phyloP scores from a whole-genome alignment of 257 asterid genomes.

The Solanum arcanum region DNA sequence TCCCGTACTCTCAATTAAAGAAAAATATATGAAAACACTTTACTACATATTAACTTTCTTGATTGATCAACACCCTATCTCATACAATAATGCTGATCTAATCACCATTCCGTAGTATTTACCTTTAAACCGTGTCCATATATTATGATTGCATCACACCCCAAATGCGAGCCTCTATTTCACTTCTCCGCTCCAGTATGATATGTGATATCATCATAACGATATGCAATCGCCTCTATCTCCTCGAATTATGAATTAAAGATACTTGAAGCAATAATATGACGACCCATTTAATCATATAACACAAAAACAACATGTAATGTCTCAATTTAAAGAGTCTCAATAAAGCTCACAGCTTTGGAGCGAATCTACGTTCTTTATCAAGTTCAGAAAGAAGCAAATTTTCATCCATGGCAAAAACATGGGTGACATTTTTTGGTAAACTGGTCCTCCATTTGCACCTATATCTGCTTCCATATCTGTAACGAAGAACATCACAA shows the following conservation, averaged over 20 bases:
- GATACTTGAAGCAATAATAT: background rate
- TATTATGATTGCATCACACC: background rate
- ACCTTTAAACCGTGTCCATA: background rate
- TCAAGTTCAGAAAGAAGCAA: conserved; percentile 33
- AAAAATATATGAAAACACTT: background rate
- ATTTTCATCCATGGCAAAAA: conserved; percentile 45
- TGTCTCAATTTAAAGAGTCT: background rate
- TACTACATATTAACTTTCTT: background rate
- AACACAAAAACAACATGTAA: background rate
- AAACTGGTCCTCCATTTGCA: conserved; percentile 63
- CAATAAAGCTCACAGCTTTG: conserved; percentile 35
- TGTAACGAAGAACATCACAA: background rate
- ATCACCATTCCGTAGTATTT: background rate
- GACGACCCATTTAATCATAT: background rate
- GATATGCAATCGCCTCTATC: background rate
- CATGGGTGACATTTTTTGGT: conserved; percentile 48
- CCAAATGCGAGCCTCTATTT: background rate
- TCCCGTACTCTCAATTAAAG: no score
- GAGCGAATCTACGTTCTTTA: conserved; percentile 29
- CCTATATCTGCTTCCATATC: conserved; percentile 80
- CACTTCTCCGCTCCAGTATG: background rate
- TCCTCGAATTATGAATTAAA: background rate
- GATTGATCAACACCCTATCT: background rate
- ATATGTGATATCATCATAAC: background rate
- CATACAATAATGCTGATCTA: background rate